Evolutionary conservation across 768 basidiomycete species (phyloP).

Genomic region (Lactarius tabidus): DNA sequence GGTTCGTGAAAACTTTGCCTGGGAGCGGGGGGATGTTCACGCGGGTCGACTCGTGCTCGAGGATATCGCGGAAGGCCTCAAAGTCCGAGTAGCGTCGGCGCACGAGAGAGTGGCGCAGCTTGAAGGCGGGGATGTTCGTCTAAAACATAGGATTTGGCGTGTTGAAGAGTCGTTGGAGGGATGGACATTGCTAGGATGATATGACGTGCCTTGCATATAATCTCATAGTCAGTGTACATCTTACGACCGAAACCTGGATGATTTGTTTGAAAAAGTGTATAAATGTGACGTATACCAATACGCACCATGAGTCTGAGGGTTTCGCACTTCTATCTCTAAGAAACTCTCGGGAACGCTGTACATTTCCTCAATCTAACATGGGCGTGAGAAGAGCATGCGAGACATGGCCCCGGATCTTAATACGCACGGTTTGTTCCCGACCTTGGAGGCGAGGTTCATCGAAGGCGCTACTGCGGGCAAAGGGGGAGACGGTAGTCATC

Average conservation of each 20-base stretch:
- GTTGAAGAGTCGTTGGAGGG: neutral
- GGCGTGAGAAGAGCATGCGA: neutral
- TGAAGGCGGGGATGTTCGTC: constrained; percentile 99
- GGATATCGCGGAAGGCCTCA: constrained; percentile 92
- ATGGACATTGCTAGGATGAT: neutral
- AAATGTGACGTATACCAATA: neutral
- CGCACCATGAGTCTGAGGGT: constrained; percentile 94
- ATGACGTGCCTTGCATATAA: constrained; percentile 82
- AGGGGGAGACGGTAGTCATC: constrained; percentile 42
- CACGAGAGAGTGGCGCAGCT: constrained; percentile 70
- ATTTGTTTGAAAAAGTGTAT: neutral
- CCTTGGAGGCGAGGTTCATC: constrained; percentile 37
- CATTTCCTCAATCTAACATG: constrained; percentile 88
- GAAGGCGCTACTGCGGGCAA: constrained; percentile 39
- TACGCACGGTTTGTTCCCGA: constrained; percentile 39
- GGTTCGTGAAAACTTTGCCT: constrained; percentile 97
- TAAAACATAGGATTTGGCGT: constrained; percentile 31
- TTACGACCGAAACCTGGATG: constrained; percentile 85
- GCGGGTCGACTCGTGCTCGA: constrained; percentile 93
- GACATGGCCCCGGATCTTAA: neutral
- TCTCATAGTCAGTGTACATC: constrained; percentile 99
- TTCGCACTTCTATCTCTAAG: constrained; percentile 94
- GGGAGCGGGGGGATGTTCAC: constrained; percentile 98
- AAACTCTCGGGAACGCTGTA: constrained; percentile 97
- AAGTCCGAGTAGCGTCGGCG: constrained; percentile 64